Percentiles rank a stretch among this genome's conserved stretches.
phyloP scores from a whole-genome alignment of 129 eudicot species.

The Glebionis coronaria region DNA sequence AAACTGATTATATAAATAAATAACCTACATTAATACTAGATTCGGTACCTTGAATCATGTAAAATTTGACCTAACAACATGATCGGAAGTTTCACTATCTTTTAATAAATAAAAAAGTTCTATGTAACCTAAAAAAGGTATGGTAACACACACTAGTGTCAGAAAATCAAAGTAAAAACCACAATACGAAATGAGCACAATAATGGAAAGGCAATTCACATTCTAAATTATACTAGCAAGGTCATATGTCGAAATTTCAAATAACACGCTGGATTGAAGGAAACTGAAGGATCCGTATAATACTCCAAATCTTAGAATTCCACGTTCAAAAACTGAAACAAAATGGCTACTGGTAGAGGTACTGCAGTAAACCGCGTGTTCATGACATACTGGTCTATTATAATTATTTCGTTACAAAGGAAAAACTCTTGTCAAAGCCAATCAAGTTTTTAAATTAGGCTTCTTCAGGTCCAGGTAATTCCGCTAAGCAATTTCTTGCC shows the following conservation, averaged over 20 bases:
- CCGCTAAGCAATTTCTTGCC: slow-evolving; percentile 27
- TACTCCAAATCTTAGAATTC: no score
- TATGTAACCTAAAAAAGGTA: not conserved
- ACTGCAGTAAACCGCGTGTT: not conserved
- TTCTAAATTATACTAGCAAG: not conserved
- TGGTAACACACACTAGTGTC: no score
- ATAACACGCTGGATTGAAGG: not conserved
- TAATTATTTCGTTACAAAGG: slow-evolving; percentile 1
- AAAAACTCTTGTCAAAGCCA: slow-evolving; percentile 30
- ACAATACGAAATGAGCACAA: not conserved
- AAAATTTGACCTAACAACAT: not conserved
- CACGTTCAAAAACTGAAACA: not conserved
- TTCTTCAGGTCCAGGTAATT: slow-evolving; percentile 29
- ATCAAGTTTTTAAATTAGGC: slow-evolving; percentile 31
- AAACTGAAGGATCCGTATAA: not conserved
- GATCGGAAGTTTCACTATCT: not conserved
- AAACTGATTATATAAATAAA: not conserved
- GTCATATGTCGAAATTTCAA: not conserved
- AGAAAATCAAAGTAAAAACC: not conserved
- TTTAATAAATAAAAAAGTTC: no score
- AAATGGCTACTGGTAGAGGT: not conserved
- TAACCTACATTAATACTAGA: not conserved
- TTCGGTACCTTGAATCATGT: not conserved
- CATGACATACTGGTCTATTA: slow-evolving; percentile 16
- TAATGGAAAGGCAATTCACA: not conserved